Evolutionary conservation across 2,329 filamentous ascomycete genomes (phyloP), one percentile per base, ranked within the genome.

Genomic region (Alternaria sp.): DNA sequence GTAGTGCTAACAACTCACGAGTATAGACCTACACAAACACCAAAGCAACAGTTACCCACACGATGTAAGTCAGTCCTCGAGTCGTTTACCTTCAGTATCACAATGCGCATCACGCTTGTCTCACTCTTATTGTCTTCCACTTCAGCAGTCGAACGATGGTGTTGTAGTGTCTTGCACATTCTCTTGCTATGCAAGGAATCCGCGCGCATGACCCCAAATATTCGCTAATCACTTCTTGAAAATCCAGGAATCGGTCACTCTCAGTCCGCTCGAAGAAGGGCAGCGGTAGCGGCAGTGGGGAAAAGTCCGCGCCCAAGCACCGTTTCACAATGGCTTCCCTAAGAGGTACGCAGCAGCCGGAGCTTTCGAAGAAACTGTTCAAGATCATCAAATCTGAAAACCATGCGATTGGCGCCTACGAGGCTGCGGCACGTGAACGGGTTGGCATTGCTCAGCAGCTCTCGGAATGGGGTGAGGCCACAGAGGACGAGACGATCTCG

Each of bases 381-480:
- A 91, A 90, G 71, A 86, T 99, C 63, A 97, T 98, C 85, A 99
- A 99, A 83, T 92, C 91, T 51, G 91, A 96, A 81, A 98, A 97
- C 84, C 89, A 91, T 75, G 89, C 94, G 36, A 93, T 98, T 72
- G 85, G 86, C 51, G 91, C 92, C 50, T 91, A 97, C 81, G 93
- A 97, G 82, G 83, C 88, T 7, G 95, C 94, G 7, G 92, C 90
- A 50, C 91, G 90, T 61, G 94, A 97, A 83, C 92, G 93, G 59
- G 82, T 92, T 62, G 88, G 89, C 51, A 93, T 98, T 73, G 95
- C 94, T 16, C 89, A 89, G 11, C 94, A 98, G 82, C 87, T 99
- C 45, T 97, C 93, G 8, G 94, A 98, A 70, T 99, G 95, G 95
- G 95, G 95, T 59, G 94, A 98, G 81, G 87, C 92, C 62, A 97